Evolutionary conservation across 441 rosid genomes (phyloP).

Genomic region (Adansonia rubrostipa): DNA sequence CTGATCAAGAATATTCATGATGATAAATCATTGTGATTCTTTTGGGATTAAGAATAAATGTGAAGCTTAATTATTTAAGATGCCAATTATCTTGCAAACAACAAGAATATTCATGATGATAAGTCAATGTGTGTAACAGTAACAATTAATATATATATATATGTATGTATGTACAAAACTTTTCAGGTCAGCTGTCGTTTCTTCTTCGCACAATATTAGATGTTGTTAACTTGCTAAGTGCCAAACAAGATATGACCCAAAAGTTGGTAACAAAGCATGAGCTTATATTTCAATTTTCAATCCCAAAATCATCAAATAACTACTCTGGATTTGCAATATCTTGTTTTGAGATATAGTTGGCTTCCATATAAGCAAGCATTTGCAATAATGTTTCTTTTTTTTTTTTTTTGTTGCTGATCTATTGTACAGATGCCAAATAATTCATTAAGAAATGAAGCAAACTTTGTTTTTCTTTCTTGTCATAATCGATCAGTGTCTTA

Average conservation of each 20-base stretch:
- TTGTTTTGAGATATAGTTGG: neutral
- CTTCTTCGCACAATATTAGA: neutral
- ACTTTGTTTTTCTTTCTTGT: conserved; percentile 2
- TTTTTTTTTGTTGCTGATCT: neutral
- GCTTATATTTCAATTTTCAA: neutral
- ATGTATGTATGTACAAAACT: neutral
- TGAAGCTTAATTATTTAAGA: neutral
- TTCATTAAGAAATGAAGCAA: neutral
- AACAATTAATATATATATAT: too few relatives aligned
- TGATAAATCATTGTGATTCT: neutral
- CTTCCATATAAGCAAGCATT: neutral
- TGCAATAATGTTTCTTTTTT: neutral
- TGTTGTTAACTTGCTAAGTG: neutral
- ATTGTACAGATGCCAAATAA: neutral
- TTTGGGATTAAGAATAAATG: neutral
- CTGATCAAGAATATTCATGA: conserved; percentile 10
- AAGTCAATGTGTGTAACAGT: neutral
- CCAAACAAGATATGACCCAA: conserved; percentile 19
- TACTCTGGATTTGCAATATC: neutral
- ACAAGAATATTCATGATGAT: neutral
- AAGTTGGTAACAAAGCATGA: conserved; percentile 3
- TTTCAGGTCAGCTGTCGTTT: neutral
- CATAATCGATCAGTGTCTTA: neutral
- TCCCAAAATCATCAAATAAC: conserved; percentile 2
- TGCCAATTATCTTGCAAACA: neutral